Conservation (phyloP, 768 basidiomycete species). For the Gloeopeniophorella convolvens region DNA sequence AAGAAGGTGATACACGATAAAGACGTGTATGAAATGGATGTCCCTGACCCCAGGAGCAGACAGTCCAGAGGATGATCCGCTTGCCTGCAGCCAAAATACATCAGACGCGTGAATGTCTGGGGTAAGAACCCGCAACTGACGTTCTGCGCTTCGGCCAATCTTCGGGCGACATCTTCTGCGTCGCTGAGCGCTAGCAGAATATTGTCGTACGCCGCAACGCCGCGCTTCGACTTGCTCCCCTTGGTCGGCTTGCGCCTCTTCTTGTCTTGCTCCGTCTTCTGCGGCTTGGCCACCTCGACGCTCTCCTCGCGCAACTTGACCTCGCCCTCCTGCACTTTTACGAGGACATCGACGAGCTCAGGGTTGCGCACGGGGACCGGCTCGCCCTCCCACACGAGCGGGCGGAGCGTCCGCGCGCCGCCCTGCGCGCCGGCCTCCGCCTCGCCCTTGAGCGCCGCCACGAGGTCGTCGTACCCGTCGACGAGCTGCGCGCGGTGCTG, state of each 20-base stretch:
- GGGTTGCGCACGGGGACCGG: slow-evolving; percentile 83
- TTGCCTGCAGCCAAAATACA: slow-evolving; percentile 27
- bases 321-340: slow-evolving; percentile 78
- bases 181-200: slow-evolving; percentile 82
- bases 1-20: slow-evolving; percentile 82
- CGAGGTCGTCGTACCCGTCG: slow-evolving; percentile 50
- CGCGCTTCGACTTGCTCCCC: slow-evolving; percentile 51
- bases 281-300: slow-evolving; percentile 23
- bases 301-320: slow-evolving; percentile 41
- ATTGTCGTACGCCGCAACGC: slow-evolving; percentile 83
- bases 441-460: slow-evolving; percentile 45
- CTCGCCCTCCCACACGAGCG: slow-evolving; percentile 73
- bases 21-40: slow-evolving; percentile 80
- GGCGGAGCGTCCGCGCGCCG: slow-evolving; percentile 45
- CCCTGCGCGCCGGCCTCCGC: slow-evolving; percentile 31
- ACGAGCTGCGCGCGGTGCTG: slow-evolving; percentile 55
- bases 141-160: slow-evolving; percentile 79
- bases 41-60: slow-evolving; percentile 51
- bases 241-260: slow-evolving; percentile 34
- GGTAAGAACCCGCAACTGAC: slow-evolving; percentile 32
- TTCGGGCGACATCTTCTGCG: slow-evolving; percentile 78
- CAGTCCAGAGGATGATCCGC: slow-evolving; percentile 34
- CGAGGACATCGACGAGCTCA: slow-evolving; percentile 81
- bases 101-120: neutral
- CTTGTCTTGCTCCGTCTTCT: slow-evolving; percentile 27